These are phyloP conservation scores for Teratosphaeria gauchensis DNA, from an alignment of 2,329 filamentous ascomycete species.

Conservation along the genomic window DNA sequence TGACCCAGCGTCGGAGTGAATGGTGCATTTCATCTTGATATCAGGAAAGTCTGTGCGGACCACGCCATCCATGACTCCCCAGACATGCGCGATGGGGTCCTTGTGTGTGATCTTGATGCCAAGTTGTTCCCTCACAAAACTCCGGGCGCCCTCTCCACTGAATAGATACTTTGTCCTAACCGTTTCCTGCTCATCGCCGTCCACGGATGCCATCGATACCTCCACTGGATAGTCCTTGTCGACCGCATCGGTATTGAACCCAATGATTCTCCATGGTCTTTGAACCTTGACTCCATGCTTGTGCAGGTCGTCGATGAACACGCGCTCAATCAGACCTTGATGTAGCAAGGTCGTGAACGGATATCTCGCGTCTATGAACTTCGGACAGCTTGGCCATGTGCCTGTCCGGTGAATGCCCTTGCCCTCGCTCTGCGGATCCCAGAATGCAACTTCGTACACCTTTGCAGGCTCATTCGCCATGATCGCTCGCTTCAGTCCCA, in stretches of 20 bases:
- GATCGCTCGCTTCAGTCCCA: constrained; percentile 78
- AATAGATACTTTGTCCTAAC: constrained; percentile 54
- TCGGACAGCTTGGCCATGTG: constrained; percentile 78
- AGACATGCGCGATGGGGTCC: constrained; percentile 54
- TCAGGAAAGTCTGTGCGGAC: constrained; percentile 54
- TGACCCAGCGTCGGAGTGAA: constrained; percentile 53
- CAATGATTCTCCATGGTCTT: constrained; percentile 52
- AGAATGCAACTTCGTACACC: constrained; percentile 64
- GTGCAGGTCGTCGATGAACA: constrained; percentile 52
- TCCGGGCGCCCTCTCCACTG: constrained; percentile 52
- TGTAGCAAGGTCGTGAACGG: constrained; percentile 55
- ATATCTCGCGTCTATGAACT: constrained; percentile 61
- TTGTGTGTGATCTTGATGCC: constrained; percentile 57
- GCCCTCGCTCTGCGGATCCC: constrained; percentile 45
- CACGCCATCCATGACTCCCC: constrained; percentile 59
- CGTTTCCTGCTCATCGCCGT: constrained; percentile 60
- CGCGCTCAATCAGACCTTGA: constrained; percentile 53
- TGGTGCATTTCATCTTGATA: constrained; percentile 60
- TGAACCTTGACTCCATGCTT: constrained; percentile 49
- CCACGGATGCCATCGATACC: constrained; percentile 66
- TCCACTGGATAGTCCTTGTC: constrained; percentile 68
- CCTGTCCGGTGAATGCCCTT: constrained; percentile 52
- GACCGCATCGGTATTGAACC: constrained; percentile 50
- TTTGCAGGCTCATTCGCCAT: constrained; percentile 82
- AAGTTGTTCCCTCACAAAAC: constrained; percentile 52